Percentiles rank a stretch among this genome's conserved stretches.
phyloP scores from a whole-genome alignment of 1,284 basidiomycete genomes.

The Acaromyces ingoldii region DNA sequence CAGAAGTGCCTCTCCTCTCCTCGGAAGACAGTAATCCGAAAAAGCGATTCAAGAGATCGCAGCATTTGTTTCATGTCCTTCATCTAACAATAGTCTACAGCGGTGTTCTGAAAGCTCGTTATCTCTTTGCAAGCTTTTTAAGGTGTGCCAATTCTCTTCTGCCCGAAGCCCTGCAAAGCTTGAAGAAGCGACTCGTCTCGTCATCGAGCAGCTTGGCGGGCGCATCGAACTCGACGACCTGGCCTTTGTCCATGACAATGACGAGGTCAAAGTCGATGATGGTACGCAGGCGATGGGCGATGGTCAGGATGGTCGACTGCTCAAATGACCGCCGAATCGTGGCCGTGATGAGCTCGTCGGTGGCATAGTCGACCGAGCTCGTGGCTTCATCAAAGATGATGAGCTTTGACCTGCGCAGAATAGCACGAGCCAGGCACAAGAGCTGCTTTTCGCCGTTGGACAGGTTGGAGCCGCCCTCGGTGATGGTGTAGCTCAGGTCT shows the following conservation, averaged over 20 bases:
- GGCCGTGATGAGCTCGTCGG: slow-evolving; percentile 60
- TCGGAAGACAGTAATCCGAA: no score
- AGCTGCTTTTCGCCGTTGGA: slow-evolving; percentile 47
- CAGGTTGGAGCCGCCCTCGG: slow-evolving; percentile 45
- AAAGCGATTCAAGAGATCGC: no score
- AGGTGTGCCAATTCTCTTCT: slow-evolving; percentile 3
- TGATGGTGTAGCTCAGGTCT: slow-evolving; percentile 10
- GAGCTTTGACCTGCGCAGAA: slow-evolving; percentile 36
- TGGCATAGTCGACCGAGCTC: slow-evolving; percentile 41
- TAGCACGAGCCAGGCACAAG: slow-evolving; percentile 43
- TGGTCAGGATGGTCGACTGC: slow-evolving; percentile 71
- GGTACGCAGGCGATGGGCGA: slow-evolving; percentile 61
- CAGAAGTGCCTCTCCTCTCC: no score
- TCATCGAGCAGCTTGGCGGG: slow-evolving; percentile 53
- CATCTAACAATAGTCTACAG: no score
- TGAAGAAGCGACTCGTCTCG: slow-evolving; percentile 19
- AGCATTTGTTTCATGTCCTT: no score
- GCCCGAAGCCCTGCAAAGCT: slow-evolving; percentile 1
- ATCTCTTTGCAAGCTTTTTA: not conserved
- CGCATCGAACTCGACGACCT: slow-evolving; percentile 56
- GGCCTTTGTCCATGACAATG: slow-evolving; percentile 56
- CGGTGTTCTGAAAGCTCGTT: no score
- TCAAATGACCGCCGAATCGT: slow-evolving; percentile 75
- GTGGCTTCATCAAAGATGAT: slow-evolving; percentile 50
- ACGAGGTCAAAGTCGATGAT: slow-evolving; percentile 54